Evolutionary conservation across 192 early-diverging fungal species (phyloP), one percentile per base, ranked within the genome.

Genomic region (Rhizoclosmatium globosum): DNA sequence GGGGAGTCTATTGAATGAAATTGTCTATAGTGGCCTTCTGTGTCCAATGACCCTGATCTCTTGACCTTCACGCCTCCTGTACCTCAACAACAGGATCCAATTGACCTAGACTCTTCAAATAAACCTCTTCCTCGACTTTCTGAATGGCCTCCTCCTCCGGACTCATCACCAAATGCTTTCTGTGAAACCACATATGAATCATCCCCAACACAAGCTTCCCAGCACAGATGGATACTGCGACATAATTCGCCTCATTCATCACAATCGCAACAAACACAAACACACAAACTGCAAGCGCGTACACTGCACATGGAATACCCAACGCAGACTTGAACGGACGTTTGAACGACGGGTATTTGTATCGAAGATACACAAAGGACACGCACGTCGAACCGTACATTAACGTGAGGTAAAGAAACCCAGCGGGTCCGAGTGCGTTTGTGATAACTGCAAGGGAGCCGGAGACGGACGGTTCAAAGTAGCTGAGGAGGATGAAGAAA

Each of bases 151-250:
- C 50, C 50, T 53, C 50, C 44, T 75, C 73, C 11, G 57, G 41
- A 23, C 58, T 62, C 31, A 75, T 57, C 23, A 75, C 73, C 57
- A 75, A 61, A 31, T 75, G 73, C 13, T 75, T 57, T 1, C 73
- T 57, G 44, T 75, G 73, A 62, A 75, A 47, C 38, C 59, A 75
- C 31, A 75, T 46, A 38, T 61, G 56, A 31, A 75, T 23, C 57
- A 75, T 21, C 17, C 58, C 53, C 15, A 59, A 21, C 17, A 46
- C 39, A 31, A 75, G 23, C 43, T 75, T 75, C 17, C 73, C 73
- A 3, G 59, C 45, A 39, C 19, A 17, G 23, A 75, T 17, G 9
- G 53, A 17, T 9, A 75, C 38, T 2, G 73, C 23, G 19, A 75
- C 46, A 31, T 47, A 42, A 7, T 41, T 39, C 4, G 4, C 57